Evolutionary conservation across 768 basidiomycete species (phyloP).

Genomic region (Boletales sp.): DNA sequence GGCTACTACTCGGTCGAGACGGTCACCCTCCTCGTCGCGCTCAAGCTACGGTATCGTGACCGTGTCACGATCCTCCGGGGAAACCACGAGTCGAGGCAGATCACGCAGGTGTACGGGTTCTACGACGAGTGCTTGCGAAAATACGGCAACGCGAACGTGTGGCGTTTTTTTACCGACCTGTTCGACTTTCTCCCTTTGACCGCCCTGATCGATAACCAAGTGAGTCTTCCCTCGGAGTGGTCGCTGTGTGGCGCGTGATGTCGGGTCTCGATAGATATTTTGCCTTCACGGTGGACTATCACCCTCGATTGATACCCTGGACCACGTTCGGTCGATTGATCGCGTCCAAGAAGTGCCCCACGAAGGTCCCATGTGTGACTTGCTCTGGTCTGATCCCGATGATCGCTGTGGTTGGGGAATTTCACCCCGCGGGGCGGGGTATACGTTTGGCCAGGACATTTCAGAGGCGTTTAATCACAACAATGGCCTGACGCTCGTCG

Average conservation of each 20-base stretch:
- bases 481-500: slow-evolving; percentile 94
- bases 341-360: slow-evolving; percentile 99
- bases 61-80: slow-evolving; percentile 97
- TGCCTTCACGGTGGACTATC: slow-evolving; percentile 97
- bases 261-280: slow-evolving; percentile 69
- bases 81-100: slow-evolving; percentile 98
- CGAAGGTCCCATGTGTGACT: slow-evolving; percentile 99
- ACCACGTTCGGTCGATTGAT: slow-evolving; percentile 98
- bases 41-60: slow-evolving; percentile 97
- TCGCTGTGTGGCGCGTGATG: slow-evolving; percentile 1
- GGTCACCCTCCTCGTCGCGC: slow-evolving; percentile 92
- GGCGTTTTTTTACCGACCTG: slow-evolving; percentile 98
- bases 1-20: slow-evolving; percentile 99
- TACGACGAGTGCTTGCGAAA: slow-evolving; percentile 99
- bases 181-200: slow-evolving; percentile 98
- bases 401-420: slow-evolving; percentile 99
- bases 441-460: slow-evolving; percentile 99
- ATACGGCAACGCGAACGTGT: slow-evolving; percentile 99
- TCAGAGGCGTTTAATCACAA: slow-evolving; percentile 99
- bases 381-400: slow-evolving; percentile 99
- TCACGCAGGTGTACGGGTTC: slow-evolving; percentile 99
- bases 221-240: slow-evolving; percentile 42
- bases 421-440: slow-evolving; percentile 96
- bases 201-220: slow-evolving; percentile 98
- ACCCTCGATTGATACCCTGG: slow-evolving; percentile 98